These are phyloP conservation scores for Auricularia cornea DNA, from an alignment of 768 basidiomycete genomes.

Conservation along the genomic window DNA sequence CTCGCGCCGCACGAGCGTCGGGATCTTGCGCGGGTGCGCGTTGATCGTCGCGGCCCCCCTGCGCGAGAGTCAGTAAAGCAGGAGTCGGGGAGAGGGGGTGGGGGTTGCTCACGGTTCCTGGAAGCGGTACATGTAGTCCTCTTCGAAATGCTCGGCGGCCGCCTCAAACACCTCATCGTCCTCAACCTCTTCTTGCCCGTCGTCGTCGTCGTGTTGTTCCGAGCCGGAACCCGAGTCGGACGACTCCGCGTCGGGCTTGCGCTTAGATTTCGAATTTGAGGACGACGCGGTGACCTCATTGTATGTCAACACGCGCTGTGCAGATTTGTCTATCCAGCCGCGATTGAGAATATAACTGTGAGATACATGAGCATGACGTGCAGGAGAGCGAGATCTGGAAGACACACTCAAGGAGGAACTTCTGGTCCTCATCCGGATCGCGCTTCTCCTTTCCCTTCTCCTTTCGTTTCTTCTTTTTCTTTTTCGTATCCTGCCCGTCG, in stretches of 20 bases:
- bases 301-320: conserved; percentile 74
- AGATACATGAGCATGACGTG: neutral
- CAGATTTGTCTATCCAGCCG: conserved; percentile 86
- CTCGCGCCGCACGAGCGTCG: conserved; percentile 49
- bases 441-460: conserved; percentile 30
- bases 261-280: conserved; percentile 16
- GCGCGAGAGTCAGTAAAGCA: too few relatives aligned
- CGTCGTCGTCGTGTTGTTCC: neutral
- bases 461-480: too few relatives aligned
- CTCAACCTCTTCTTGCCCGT: conserved; percentile 8
- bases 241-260: conserved; percentile 1
- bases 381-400: neutral
- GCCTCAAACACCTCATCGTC: conserved; percentile 41
- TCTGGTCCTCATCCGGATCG: conserved; percentile 54
- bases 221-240: neutral
- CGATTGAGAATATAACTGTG: conserved; percentile 90
- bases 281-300: conserved; percentile 55
- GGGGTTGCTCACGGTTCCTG: conserved; percentile 94
- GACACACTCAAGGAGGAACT: conserved; percentile 83
- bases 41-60: conserved; percentile 50
- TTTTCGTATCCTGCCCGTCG: too few relatives aligned
- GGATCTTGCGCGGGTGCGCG: conserved; percentile 64
- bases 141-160: conserved; percentile 90
- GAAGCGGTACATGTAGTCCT: conserved; percentile 96
- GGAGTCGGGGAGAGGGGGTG: too few relatives aligned